Percentiles rank a stretch among this genome's conserved stretches.
phyloP scores from a whole-genome alignment of 306 rosid species.

The Rosa chinensis region DNA sequence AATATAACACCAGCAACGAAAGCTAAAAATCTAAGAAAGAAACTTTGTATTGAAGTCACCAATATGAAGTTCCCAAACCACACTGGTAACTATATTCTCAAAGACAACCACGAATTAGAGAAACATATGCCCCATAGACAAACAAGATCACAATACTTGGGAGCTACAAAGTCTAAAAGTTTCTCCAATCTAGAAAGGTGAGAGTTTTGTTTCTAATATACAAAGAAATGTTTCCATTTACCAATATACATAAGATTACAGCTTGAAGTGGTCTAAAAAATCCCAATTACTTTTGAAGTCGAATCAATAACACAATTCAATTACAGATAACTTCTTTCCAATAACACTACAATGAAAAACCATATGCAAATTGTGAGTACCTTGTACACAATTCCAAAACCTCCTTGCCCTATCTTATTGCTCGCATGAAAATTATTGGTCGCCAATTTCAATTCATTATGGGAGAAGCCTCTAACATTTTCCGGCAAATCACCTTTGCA shows the following conservation, averaged over 20 bases:
- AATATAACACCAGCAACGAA: background rate
- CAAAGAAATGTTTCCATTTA: background rate
- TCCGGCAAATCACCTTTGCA: slow-evolving; percentile 49
- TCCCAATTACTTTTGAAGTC: background rate
- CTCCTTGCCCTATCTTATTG: slow-evolving; percentile 84
- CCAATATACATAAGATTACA: background rate
- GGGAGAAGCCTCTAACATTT: slow-evolving; percentile 58
- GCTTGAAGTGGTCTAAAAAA: background rate
- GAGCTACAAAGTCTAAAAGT: background rate
- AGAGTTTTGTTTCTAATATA: background rate
- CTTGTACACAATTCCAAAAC: slow-evolving; percentile 91
- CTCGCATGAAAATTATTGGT: slow-evolving; percentile 64
- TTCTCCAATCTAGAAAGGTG: background rate
- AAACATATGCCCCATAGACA: background rate
- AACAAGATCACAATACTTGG: background rate
- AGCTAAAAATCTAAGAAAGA: background rate
- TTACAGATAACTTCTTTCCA: background rate
- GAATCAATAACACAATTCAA: background rate
- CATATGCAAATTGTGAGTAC: slow-evolving; percentile 34
- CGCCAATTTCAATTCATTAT: slow-evolving; percentile 65
- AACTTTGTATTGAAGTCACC: background rate
- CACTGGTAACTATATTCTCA: background rate
- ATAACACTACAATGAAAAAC: background rate
- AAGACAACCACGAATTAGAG: background rate
- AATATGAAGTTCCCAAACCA: background rate